Evolutionary conservation across 192 early-diverging fungal species (phyloP).

Genomic region (Coemansia sp.): DNA sequence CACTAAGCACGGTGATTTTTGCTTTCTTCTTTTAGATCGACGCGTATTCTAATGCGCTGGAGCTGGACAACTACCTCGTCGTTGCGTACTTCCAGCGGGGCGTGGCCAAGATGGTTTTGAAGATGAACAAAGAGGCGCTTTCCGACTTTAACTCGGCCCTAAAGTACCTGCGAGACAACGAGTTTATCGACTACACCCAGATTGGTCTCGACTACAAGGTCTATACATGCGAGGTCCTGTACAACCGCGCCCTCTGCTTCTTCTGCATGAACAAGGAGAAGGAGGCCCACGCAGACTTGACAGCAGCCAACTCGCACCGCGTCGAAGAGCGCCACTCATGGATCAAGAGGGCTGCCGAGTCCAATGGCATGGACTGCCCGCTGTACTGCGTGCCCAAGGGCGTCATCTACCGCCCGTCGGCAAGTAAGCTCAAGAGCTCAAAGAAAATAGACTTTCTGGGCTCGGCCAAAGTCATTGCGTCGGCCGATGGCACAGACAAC

Average conservation of each 20-base stretch:
- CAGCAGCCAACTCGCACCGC: slow-evolving; percentile 50
- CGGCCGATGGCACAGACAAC: slow-evolving; percentile 51
- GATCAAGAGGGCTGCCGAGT: slow-evolving; percentile 61
- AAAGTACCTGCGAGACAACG: slow-evolving; percentile 76
- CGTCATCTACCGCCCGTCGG: slow-evolving; percentile 78
- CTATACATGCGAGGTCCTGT: slow-evolving; percentile 83
- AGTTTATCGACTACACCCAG: slow-evolving; percentile 92
- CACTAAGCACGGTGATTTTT: not conserved
- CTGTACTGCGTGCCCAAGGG: slow-evolving; percentile 77
- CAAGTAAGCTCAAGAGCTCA: slow-evolving; percentile 79
- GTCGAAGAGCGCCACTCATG: slow-evolving; percentile 64
- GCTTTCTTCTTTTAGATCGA: slow-evolving; percentile 56
- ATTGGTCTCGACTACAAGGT: slow-evolving; percentile 89
- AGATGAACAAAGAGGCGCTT: slow-evolving; percentile 67
- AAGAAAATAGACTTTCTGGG: slow-evolving; percentile 77
- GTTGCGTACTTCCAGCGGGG: slow-evolving; percentile 93
- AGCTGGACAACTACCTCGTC: slow-evolving; percentile 82
- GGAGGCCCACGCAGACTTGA: slow-evolving; percentile 67
- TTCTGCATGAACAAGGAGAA: slow-evolving; percentile 70
- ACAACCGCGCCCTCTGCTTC: slow-evolving; percentile 84
- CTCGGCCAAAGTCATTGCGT: slow-evolving; percentile 81
- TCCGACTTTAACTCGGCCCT: slow-evolving; percentile 79
- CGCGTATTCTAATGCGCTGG: slow-evolving; percentile 69
- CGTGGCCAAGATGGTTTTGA: slow-evolving; percentile 71
- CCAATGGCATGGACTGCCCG: slow-evolving; percentile 58